Conservation (phyloP, 768 basidiomycete species). For the Chalciporus pseudorubinellus region DNA sequence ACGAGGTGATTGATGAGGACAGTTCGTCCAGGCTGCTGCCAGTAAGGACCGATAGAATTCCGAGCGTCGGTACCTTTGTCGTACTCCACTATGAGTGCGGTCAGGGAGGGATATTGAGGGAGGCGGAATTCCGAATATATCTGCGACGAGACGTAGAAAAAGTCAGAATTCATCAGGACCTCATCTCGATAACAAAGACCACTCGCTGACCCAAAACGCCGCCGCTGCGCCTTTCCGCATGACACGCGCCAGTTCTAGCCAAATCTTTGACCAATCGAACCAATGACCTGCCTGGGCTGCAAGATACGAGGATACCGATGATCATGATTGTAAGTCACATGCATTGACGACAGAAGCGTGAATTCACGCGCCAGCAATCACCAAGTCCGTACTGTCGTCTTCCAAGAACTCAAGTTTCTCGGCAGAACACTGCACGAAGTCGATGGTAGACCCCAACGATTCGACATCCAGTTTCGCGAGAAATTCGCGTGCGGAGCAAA, state of each 20-base stretch:
- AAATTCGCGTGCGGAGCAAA: constrained; percentile 45
- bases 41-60: constrained; percentile 62
- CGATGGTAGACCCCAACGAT: constrained; percentile 12
- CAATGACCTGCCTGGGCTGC: constrained; percentile 79
- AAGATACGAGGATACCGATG: no score
- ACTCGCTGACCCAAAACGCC: constrained; percentile 63
- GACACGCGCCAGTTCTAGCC: constrained; percentile 64
- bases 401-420: constrained; percentile 54
- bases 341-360: neutral
- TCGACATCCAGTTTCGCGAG: constrained; percentile 9
- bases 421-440: constrained; percentile 42
- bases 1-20: constrained; percentile 69
- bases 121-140: constrained; percentile 70
- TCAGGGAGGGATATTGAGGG: constrained; percentile 52
- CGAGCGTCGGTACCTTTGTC: constrained; percentile 51
- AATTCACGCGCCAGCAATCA: constrained; percentile 55
- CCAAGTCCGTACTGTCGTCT: constrained; percentile 58
- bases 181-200: neutral
- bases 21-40: constrained; percentile 74
- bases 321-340: neutral
- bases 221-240: constrained; percentile 61
- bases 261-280: constrained; percentile 73
- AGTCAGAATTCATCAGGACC: neutral
- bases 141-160: constrained; percentile 24
- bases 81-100: constrained; percentile 60